Evolutionary conservation across 2,329 filamentous ascomycete genomes (phyloP).

Genomic region (Blastomyces emzantsi): DNA sequence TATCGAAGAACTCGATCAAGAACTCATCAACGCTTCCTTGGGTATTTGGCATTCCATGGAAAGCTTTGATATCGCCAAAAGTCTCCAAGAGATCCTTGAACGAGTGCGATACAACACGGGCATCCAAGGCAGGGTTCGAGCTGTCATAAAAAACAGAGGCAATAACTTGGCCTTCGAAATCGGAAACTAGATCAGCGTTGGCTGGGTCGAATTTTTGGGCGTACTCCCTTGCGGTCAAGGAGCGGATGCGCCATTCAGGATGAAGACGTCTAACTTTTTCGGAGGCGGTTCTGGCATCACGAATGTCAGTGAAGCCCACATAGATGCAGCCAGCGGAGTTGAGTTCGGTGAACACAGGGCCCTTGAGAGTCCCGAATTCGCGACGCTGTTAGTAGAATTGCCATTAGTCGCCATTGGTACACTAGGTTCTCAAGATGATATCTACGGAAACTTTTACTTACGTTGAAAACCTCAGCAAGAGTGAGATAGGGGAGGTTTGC

Average conservation of each 20-base stretch:
- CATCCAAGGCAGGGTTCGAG: conserved; percentile 22
- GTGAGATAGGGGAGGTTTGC: conserved; percentile 25
- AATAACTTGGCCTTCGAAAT: conserved; percentile 49
- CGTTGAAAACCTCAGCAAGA: conserved; percentile 33
- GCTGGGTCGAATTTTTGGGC: conserved; percentile 29
- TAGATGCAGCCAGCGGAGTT: conserved; percentile 39
- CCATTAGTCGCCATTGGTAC: conserved; percentile 11
- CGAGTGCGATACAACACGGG: conserved; percentile 40
- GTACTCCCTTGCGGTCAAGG: conserved; percentile 41
- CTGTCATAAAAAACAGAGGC: conserved; percentile 41
- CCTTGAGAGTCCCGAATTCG: conserved; percentile 31
- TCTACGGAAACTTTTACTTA: conserved; percentile 20
- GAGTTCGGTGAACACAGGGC: conserved; percentile 31
- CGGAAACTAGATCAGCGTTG: conserved; percentile 25
- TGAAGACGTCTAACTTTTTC: conserved; percentile 39
- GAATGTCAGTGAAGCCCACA: conserved; percentile 52
- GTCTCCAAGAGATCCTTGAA: conserved; percentile 30
- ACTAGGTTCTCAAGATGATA: neutral
- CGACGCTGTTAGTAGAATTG: conserved; percentile 21
- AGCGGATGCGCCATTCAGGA: conserved; percentile 41
- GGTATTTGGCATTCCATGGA: conserved; percentile 23
- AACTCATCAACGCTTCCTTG: conserved; percentile 29
- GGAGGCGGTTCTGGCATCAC: conserved; percentile 48
- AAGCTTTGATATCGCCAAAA: conserved; percentile 33
- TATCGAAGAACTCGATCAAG: conserved; percentile 35